Conservation (phyloP, 345 rosid species). For the Iberis pinnata region DNA sequence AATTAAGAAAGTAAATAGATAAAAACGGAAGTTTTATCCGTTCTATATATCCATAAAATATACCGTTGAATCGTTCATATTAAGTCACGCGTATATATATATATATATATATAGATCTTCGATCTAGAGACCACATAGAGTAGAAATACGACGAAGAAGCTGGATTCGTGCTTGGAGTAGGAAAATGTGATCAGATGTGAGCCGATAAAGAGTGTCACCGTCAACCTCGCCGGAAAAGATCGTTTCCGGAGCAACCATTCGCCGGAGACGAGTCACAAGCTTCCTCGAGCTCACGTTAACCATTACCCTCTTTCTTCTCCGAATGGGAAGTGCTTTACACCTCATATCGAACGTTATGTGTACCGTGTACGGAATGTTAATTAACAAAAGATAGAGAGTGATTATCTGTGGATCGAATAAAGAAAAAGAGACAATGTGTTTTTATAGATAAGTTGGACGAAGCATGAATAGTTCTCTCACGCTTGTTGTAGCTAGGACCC, state of each 20-base stretch:
- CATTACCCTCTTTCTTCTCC: conserved; percentile 28
- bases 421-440: background rate
- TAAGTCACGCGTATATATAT: conserved; percentile 1
- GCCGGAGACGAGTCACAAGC: conserved; percentile 31
- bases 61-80: conserved; percentile 6
- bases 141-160: conserved; percentile 31
- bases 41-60: conserved; percentile 10
- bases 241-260: conserved; percentile 28
- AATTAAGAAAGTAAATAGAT: conserved; percentile 1
- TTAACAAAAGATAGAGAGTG: background rate
- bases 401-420: conserved; percentile 4
- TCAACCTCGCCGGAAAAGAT: conserved; percentile 20
- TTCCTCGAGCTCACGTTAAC: conserved; percentile 25
- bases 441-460: conserved; percentile 20
- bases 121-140: conserved; percentile 30
- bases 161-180: conserved; percentile 29
- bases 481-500: conserved; percentile 20
- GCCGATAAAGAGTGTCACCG: conserved; percentile 21
- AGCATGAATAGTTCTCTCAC: conserved; percentile 19
- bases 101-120: background rate
- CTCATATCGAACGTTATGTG: conserved; percentile 16
- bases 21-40: too few relatives aligned
- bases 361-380: background rate
- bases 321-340: conserved; percentile 23
- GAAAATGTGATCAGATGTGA: conserved; percentile 31